These are phyloP conservation scores for Protea cynaroides DNA, from an alignment of 164 flowering plant genomes.

Conservation along the genomic window DNA sequence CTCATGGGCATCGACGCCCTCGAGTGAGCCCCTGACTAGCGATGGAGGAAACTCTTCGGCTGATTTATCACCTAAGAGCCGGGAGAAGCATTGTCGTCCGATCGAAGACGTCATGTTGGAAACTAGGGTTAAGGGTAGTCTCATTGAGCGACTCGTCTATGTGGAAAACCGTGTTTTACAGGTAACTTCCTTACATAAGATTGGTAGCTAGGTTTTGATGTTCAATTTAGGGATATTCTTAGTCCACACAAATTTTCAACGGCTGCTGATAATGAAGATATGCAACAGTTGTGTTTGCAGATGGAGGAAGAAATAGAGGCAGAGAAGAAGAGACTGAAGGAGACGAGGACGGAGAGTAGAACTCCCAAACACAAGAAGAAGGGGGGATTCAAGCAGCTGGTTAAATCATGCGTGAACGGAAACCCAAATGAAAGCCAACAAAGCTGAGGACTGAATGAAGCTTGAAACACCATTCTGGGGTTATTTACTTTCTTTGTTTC, in stretches of 20 bases:
- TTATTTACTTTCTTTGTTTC: too few species aligned
- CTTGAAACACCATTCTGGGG: too few species aligned
- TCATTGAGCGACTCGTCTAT: constrained; percentile 50
- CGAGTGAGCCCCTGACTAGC: constrained; percentile 40
- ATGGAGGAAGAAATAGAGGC: constrained; percentile 37
- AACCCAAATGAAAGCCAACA: constrained; percentile 5
- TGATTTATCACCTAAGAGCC: constrained; percentile 43
- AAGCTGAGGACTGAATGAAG: too few species aligned
- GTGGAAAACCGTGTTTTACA: constrained; percentile 54
- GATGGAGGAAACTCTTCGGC: constrained; percentile 27
- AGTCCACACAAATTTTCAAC: too few species aligned
- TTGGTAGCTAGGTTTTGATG: too few species aligned
- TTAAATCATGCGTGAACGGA: constrained; percentile 37
- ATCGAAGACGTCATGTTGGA: constrained; percentile 50
- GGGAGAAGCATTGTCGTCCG: constrained; percentile 71
- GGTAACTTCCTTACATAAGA: constrained; percentile 22
- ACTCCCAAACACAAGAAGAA: constrained; percentile 5
- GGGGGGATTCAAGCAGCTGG: constrained; percentile 34
- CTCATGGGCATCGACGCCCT: constrained; percentile 39
- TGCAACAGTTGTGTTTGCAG: constrained; percentile 39
- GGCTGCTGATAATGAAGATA: neutral
- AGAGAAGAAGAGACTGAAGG: constrained; percentile 14
- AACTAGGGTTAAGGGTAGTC: constrained; percentile 52
- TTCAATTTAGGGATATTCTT: too few species aligned
- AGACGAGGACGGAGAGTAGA: constrained; percentile 5